Conservation (phyloP, 2,329 filamentous ascomycete species). For the Claviceps pazoutovae region DNA sequence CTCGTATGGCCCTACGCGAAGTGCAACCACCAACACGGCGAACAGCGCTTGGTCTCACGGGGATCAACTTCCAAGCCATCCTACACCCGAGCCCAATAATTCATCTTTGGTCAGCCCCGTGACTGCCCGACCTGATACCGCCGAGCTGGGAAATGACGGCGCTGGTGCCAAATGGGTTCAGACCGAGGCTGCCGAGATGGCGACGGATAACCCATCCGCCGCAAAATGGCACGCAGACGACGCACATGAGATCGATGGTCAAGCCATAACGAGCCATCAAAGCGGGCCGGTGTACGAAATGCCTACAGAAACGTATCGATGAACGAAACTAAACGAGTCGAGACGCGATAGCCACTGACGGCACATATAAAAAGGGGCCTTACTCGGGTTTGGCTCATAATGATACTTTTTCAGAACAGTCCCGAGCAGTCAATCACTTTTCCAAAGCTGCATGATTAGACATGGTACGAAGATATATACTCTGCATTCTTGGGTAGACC, state of each 20-base stretch:
- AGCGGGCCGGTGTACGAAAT: constrained; percentile 29
- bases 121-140: constrained; percentile 4
- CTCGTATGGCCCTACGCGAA: constrained; percentile 14
- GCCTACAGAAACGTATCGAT: constrained; percentile 25
- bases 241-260: constrained; percentile 26
- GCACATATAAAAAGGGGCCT: not conserved
- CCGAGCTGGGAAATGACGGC: constrained; percentile 10
- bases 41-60: constrained; percentile 8
- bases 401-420: not conserved
- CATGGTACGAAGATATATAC: not conserved
- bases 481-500: not conserved
- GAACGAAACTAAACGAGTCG: not conserved
- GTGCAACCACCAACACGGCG: constrained; percentile 6
- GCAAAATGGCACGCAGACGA: constrained; percentile 21
- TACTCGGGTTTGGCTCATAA: not conserved
- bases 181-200: constrained; percentile 17
- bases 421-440: not conserved
- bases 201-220: constrained; percentile 16
- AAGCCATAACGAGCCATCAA: constrained; percentile 19
- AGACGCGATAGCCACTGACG: not conserved
- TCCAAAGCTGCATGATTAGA: not conserved
- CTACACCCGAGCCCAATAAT: constrained; percentile 11
- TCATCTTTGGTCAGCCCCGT: constrained; percentile 7
- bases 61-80: constrained; percentile 14
- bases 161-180: constrained; percentile 5